Evolutionary conservation across 2,329 filamentous ascomycete genomes (phyloP), one percentile per base, ranked within the genome.

Genomic region (Penicillium corylophilum): DNA sequence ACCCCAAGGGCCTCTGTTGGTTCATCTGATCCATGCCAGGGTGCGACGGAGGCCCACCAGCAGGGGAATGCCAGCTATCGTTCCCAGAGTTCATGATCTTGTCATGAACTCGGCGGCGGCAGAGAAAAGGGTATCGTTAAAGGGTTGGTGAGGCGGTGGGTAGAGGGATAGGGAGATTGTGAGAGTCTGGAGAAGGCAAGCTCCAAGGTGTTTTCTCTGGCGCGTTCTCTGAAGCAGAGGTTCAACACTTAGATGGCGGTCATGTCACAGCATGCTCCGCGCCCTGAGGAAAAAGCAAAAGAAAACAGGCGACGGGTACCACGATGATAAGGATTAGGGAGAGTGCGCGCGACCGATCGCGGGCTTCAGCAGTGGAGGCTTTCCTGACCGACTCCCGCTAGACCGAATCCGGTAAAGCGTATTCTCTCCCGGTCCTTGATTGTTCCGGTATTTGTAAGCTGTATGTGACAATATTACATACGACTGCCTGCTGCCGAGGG

Each of bases 1-100:
- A 71, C 39, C 72, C 72, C 59, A 76, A 64, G 39, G 73, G 70
- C 55, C 74, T 66, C 55, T 71, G 71, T 60, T 71, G 73, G 60
- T 62, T 72, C 65, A 73, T 67, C 57, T 69, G 73, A 55, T 71
- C 74, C 67, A 71, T 74, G 59, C 68, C 68, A 62, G 69, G 68
- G 64, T 74, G 72, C 54, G 70, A 66, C 53, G 71, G 72, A 44
- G 70, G 70, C 48, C 71, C 70, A 64, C 68, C 68, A 24, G 56
- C 63, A 45, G 68, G 64, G 48, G 68, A 68, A 62, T 74, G 71
- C 72, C 72, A 75, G 52, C 65, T 70, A 68, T 74, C 72, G 59
- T 70, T 73, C 55, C 70, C 72, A 60, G 72, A 64, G 59, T 75
- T 75, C 72, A 75, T 75, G 54, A 51, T 68, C 51, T 57, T 45